These are phyloP conservation scores for Thecaphora thlaspeos DNA, from an alignment of 1,284 basidiomycete species.

Conservation along the genomic window DNA sequence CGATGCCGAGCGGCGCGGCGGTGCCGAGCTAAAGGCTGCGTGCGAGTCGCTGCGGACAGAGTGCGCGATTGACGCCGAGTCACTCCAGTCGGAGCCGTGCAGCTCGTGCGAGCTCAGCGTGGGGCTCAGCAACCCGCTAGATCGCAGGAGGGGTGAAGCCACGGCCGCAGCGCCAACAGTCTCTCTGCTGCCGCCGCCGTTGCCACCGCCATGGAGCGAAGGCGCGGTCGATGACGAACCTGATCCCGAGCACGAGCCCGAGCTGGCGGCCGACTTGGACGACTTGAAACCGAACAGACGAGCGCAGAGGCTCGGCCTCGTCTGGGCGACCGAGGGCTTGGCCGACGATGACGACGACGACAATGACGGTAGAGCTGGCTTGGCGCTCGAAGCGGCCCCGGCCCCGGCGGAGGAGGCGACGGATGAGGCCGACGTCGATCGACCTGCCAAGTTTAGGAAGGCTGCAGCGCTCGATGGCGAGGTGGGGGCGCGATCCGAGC, in stretches of 20 bases:
- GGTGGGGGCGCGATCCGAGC: neutral
- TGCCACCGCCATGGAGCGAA: constrained; percentile 12
- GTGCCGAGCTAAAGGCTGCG: too few species aligned
- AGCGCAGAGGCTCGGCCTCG: constrained; percentile 24
- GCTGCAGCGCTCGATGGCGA: too few species aligned
- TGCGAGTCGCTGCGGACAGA: too few species aligned
- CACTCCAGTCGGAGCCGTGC: too few species aligned
- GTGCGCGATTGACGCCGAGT: too few species aligned
- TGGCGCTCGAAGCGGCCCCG: too few species aligned
- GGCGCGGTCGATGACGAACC: constrained; percentile 13
- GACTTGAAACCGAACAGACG: constrained; percentile 29
- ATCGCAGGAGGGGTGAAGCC: constrained; percentile 5
- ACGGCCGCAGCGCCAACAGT: constrained; percentile 2
- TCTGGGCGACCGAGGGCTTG: constrained; percentile 1
- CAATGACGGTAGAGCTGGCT: too few species aligned
- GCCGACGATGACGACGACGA: neutral
- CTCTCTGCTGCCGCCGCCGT: constrained; percentile 2
- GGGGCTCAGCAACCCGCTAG: constrained; percentile 10
- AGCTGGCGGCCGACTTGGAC: constrained; percentile 8
- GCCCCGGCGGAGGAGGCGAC: too few species aligned
- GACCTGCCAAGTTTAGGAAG: too few species aligned
- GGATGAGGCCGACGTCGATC: too few species aligned
- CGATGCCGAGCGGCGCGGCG: too few species aligned
- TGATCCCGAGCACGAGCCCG: constrained; percentile 11
- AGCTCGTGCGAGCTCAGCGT: too few species aligned